Percentiles rank a stretch among this genome's conserved stretches.
These are phyloP conservation scores for Jatropha multifida DNA, from an alignment of 441 rosid genomes.

Conservation along the genomic window DNA sequence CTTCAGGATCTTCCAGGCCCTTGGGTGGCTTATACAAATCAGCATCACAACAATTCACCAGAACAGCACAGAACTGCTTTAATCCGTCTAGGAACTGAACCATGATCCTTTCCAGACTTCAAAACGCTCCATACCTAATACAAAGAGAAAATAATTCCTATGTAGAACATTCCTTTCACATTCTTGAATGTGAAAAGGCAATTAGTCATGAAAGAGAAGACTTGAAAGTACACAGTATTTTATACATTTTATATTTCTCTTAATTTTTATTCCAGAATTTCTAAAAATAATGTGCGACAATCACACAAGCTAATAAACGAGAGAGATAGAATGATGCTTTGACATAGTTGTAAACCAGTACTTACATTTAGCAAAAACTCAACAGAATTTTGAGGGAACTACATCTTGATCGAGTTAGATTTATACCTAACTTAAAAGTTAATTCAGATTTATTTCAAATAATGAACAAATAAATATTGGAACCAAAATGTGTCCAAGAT, in stretches of 20 bases:
- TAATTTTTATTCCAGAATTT: not conserved
- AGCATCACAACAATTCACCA: conserved; percentile 64
- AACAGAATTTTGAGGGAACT: not conserved
- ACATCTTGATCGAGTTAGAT: not conserved
- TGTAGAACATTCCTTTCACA: not conserved
- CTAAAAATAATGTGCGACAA: not conserved
- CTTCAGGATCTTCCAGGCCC: conserved; percentile 80
- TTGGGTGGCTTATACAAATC: conserved; percentile 59
- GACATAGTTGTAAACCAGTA: not conserved
- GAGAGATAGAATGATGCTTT: not conserved
- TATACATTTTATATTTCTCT: not conserved
- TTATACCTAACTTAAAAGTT: not conserved
- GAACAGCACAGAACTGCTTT: conserved; percentile 45
- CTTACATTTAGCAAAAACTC: not conserved
- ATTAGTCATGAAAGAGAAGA: not conserved
- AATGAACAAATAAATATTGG: not conserved
- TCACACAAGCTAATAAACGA: not conserved
- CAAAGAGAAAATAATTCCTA: conserved; percentile 2
- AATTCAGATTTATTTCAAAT: not conserved
- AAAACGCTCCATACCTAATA: conserved; percentile 71
- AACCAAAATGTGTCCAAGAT: not conserved
- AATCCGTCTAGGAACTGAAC: conserved; percentile 73
- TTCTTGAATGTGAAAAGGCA: not conserved
- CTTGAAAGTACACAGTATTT: not conserved
- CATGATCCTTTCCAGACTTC: conserved; percentile 62